A percentile compares a stretch with the other conserved stretches of the same genome.
These are phyloP conservation scores for Dovyalis caffra DNA, from an alignment of 345 rosid genomes.

Conservation along the genomic window DNA sequence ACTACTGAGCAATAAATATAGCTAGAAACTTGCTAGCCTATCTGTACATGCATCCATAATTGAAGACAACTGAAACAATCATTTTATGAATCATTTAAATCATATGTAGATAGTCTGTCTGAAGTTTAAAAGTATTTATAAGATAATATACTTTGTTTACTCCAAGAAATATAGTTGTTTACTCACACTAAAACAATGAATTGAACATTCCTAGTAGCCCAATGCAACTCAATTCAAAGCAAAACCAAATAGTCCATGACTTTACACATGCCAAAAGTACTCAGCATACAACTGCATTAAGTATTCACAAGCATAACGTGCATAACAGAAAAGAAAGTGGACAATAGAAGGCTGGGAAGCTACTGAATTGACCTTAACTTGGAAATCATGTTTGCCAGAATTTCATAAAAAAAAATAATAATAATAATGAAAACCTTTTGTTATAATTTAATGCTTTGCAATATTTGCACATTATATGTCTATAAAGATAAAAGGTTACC, in stretches of 20 bases:
- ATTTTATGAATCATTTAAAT: not conserved
- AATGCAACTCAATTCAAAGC: not conserved
- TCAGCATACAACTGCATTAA: not conserved
- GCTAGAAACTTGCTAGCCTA: not conserved
- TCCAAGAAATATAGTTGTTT: not conserved
- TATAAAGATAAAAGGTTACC: constrained; percentile 43
- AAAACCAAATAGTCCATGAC: not conserved
- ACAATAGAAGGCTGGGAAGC: not conserved
- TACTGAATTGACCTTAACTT: not conserved
- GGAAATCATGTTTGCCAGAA: too few species aligned
- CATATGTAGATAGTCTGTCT: not conserved
- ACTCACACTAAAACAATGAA: not conserved
- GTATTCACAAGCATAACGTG: not conserved
- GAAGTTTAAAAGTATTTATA: not conserved
- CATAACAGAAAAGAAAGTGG: not conserved
- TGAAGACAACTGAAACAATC: not conserved
- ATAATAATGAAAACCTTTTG: too few species aligned
- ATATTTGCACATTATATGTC: not conserved
- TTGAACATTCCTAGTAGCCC: not conserved
- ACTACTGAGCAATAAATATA: not conserved
- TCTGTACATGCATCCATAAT: not conserved
- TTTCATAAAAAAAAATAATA: too few species aligned
- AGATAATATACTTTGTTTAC: not conserved
- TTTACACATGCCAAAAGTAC: not conserved
- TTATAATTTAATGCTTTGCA: too few species aligned